phyloP scores from a whole-genome alignment of 78 protist species.

The Tieghemostelium lacteum region DNA sequence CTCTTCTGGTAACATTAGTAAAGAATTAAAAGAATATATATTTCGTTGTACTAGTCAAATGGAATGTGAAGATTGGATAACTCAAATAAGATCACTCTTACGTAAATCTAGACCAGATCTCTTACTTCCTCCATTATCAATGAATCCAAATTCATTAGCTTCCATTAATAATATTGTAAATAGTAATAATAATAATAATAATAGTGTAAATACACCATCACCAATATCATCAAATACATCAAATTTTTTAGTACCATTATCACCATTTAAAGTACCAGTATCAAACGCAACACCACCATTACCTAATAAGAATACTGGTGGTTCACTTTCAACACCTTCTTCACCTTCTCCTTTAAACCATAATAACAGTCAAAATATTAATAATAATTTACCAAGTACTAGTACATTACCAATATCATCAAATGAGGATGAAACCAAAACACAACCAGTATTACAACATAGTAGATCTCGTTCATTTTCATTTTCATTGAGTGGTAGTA shows the following conservation, averaged over 20 bases:
- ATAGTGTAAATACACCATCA: not conserved
- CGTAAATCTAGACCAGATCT: slow-evolving; percentile 63
- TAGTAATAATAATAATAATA: slow-evolving; percentile 10
- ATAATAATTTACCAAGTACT: too few species aligned
- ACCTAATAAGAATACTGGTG: too few species aligned
- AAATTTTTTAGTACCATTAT: not conserved
- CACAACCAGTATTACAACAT: not conserved
- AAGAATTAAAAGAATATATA: slow-evolving; percentile 32
- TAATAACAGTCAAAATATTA: too few species aligned
- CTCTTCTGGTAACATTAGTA: not conserved
- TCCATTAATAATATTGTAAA: not conserved
- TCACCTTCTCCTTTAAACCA: slow-evolving; percentile 11
- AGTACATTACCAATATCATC: not conserved
- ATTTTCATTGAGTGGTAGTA: slow-evolving; percentile 30
- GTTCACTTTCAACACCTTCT: not conserved
- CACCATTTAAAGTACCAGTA: not conserved
- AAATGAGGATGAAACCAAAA: not conserved
- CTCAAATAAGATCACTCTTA: slow-evolving; percentile 50
- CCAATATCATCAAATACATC: not conserved
- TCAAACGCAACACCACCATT: not conserved
- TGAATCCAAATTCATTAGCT: not conserved
- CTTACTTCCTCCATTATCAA: slow-evolving; percentile 53
- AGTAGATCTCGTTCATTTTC: slow-evolving; percentile 59
- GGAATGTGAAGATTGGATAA: slow-evolving; percentile 62
- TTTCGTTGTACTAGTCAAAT: slow-evolving; percentile 72